Evolutionary conservation across 2,329 filamentous ascomycete species (phyloP).

Genomic region (Periconia sp.): DNA sequence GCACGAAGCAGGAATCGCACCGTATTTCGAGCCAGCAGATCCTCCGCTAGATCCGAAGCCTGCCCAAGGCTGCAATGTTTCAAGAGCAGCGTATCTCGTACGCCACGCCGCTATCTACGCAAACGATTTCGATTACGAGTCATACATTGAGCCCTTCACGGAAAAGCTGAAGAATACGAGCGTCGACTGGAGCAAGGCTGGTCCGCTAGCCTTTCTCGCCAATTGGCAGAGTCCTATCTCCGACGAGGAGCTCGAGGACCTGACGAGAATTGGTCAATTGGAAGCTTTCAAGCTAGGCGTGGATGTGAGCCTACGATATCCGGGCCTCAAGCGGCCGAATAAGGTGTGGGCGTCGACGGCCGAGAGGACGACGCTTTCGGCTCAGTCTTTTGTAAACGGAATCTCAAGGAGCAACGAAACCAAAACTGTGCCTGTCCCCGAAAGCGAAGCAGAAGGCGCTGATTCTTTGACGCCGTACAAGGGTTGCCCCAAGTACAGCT

Average conservation of each 20-base stretch:
- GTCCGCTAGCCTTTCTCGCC: constrained; percentile 62
- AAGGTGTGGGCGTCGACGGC: constrained; percentile 69
- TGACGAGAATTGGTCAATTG: constrained; percentile 66
- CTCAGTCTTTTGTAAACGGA: constrained; percentile 64
- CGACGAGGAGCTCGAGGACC: constrained; percentile 62
- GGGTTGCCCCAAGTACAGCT: constrained; percentile 67
- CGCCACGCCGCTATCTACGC: constrained; percentile 60
- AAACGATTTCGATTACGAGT: constrained; percentile 60
- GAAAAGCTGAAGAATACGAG: constrained; percentile 65
- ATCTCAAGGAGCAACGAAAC: constrained; percentile 60
- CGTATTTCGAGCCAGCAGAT: constrained; percentile 56
- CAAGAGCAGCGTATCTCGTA: constrained; percentile 56
- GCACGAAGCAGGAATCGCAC: constrained; percentile 58
- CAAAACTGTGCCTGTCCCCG: constrained; percentile 61
- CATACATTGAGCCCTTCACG: constrained; percentile 58
- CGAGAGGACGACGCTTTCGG: constrained; percentile 65
- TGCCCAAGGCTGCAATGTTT: constrained; percentile 59
- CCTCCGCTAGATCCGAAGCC: constrained; percentile 54
- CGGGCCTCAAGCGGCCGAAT: constrained; percentile 58
- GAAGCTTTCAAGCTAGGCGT: constrained; percentile 66
- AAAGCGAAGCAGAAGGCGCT: constrained; percentile 64
- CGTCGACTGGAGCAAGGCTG: constrained; percentile 63
- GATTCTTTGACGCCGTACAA: constrained; percentile 69
- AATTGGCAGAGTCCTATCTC: constrained; percentile 64
- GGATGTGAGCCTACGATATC: constrained; percentile 65